These are phyloP conservation scores for Wallacemonas collosoma DNA, from an alignment of 208 protist species.

Conservation along the genomic window DNA sequence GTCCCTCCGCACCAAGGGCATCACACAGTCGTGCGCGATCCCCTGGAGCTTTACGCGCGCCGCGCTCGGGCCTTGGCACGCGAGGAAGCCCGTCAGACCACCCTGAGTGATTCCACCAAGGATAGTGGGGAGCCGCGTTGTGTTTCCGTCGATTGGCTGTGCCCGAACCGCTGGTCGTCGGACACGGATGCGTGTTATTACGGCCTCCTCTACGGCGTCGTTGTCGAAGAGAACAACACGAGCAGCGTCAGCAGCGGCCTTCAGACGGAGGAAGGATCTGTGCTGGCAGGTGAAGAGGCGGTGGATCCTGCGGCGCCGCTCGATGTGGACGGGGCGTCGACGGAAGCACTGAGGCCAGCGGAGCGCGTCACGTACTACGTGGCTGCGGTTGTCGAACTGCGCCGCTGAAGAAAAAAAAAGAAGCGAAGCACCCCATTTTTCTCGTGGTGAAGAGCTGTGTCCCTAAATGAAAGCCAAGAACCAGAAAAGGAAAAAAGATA, in stretches of 20 bases:
- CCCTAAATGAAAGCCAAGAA: too few species aligned
- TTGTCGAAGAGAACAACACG: conserved; percentile 31
- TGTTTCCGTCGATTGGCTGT: conserved; percentile 44
- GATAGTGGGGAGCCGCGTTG: background rate
- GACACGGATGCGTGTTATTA: conserved; percentile 53
- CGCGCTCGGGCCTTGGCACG: conserved; percentile 5
- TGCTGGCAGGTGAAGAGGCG: background rate
- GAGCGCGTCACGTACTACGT: conserved; percentile 38
- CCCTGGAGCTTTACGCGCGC: conserved; percentile 20
- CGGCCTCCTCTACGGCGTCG: conserved; percentile 66
- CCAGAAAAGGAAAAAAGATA: too few species aligned
- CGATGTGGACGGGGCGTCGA: background rate
- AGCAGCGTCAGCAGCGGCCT: conserved; percentile 3
- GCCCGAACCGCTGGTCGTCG: conserved; percentile 58
- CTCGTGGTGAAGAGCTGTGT: too few species aligned
- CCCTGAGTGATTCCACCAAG: background rate
- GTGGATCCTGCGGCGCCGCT: background rate
- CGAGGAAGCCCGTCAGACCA: background rate
- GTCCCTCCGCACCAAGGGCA: background rate
- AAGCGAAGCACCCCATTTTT: background rate
- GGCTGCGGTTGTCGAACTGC: conserved; percentile 39
- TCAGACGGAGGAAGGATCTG: background rate
- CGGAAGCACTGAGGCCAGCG: conserved; percentile 8
- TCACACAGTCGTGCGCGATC: conserved; percentile 16
- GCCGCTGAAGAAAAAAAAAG: conserved; percentile 6